Evolutionary conservation across 768 basidiomycete genomes (phyloP).

Genomic region (Calocybe cyanea): DNA sequence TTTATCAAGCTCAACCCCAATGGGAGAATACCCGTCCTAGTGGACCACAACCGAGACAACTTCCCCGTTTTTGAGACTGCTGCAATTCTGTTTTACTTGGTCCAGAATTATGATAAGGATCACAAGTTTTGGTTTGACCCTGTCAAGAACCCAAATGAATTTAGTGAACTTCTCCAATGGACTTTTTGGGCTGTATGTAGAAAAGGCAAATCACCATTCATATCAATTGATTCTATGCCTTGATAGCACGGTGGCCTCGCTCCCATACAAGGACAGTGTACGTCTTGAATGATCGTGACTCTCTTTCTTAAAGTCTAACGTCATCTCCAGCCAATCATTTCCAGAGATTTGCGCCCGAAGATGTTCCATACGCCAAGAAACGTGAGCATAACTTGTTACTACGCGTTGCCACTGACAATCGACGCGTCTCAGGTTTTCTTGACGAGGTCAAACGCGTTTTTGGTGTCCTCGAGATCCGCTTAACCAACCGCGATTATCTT

Average conservation of each 20-base stretch:
- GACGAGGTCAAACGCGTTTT: conserved; percentile 84
- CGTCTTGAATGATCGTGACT: background rate
- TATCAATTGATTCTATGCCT: background rate
- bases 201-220: background rate
- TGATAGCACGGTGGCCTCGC: conserved; percentile 74
- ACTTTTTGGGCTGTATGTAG: conserved; percentile 69
- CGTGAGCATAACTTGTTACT: conserved; percentile 28
- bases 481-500: conserved; percentile 70
- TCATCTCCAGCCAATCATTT: conserved; percentile 60
- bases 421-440: conserved; percentile 48
- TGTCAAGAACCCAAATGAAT: conserved; percentile 47
- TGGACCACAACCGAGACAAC: conserved; percentile 56
- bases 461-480: conserved; percentile 72
- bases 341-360: conserved; percentile 54
- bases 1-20: conserved; percentile 75
- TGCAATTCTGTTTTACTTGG: conserved; percentile 79
- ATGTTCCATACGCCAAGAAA: conserved; percentile 67
- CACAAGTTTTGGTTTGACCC: conserved; percentile 64
- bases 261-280: conserved; percentile 79
- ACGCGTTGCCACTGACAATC: background rate
- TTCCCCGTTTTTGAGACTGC: conserved; percentile 75
- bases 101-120: conserved; percentile 78
- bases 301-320: background rate
- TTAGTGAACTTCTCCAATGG: conserved; percentile 80
- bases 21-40: conserved; percentile 65